phyloP scores from a whole-genome alignment of 805 yeast genomes.

The Metschnikowia lunata region DNA sequence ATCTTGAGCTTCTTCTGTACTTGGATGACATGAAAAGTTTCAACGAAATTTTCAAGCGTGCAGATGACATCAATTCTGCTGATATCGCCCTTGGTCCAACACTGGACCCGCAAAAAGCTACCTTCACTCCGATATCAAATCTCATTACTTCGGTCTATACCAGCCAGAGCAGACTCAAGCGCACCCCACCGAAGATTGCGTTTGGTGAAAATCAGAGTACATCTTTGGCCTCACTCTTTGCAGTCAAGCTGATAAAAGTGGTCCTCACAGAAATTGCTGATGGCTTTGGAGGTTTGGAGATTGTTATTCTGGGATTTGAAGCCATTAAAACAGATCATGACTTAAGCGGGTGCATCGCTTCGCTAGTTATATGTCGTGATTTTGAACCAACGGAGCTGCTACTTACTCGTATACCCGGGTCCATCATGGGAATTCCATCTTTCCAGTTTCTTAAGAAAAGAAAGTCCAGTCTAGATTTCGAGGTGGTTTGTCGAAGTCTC shows the following conservation, averaged over 20 bases:
- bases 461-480: conserved; percentile 33
- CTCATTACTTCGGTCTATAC: conserved; percentile 10
- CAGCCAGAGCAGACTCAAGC: conserved; percentile 9
- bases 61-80: conserved; percentile 3
- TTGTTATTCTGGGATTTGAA: conserved; percentile 14
- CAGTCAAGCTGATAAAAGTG: conserved; percentile 9
- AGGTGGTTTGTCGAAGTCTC: conserved; percentile 45
- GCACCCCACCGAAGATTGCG: conserved; percentile 3
- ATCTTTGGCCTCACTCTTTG: no score
- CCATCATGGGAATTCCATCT: neutral
- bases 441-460: conserved; percentile 13
- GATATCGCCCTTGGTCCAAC: neutral
- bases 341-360: conserved; percentile 21
- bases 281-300: conserved; percentile 25
- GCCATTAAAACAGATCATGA: conserved; percentile 15
- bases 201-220: conserved; percentile 25
- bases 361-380: neutral
- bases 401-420: neutral
- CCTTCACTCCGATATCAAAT: neutral
- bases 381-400: neutral
- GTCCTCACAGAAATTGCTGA: conserved; percentile 16
- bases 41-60: neutral
- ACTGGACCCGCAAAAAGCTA: neutral
- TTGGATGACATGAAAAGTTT: neutral
- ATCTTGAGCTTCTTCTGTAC: neutral